Evolutionary conservation across 2,329 filamentous ascomycete genomes (phyloP), one percentile per base, ranked within the genome.

Genomic region (Exophiala aquamarina): DNA sequence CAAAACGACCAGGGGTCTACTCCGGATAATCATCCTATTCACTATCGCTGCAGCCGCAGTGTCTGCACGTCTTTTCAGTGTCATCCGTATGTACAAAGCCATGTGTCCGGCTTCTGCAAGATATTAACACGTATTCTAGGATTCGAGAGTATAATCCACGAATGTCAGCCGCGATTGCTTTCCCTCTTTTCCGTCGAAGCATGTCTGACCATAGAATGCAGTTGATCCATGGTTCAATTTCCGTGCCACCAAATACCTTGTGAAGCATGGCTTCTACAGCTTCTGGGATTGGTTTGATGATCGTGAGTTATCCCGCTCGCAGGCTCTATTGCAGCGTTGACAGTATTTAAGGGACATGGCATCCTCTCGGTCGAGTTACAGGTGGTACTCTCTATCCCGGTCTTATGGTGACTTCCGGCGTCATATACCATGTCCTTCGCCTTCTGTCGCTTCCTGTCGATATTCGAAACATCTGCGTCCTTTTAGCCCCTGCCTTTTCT

Each of bases 231-330:
- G 93, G 93, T 98, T 98, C 77, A 98, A 98, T 73, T 98, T 98
- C 73, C 82, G 93, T 70, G 93, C 93, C 59, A 97, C 93, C 47
- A 97, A 97, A 73, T 97, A 98, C 66, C 82, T 98, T 46, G 89
- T 98, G 46, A 82, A 92, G 66, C 83, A 98, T 83, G 93, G 93
- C 62, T 97, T 98, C 75, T 94, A 95, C 71, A 90, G 87, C 70
- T 98, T 98, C 69, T 98, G 93, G 93, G 92, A 98, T 70, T 98
- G 93, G 93, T 98, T 98, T 66, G 93, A 98, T 72, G 93, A 98
- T 77, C 85, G 93, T 85, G 76, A 56, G 81, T 67, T 18, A 14
- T 34, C 6, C n/a, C 32, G 13, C 6, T 14, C n/a, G 13, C n/a
- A 6, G 5, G 17, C 6, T n/a, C 20, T 19, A 15, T 29, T 36